phyloP scores from a whole-genome alignment of 768 basidiomycete species.

The Tricholoma matsutake region DNA sequence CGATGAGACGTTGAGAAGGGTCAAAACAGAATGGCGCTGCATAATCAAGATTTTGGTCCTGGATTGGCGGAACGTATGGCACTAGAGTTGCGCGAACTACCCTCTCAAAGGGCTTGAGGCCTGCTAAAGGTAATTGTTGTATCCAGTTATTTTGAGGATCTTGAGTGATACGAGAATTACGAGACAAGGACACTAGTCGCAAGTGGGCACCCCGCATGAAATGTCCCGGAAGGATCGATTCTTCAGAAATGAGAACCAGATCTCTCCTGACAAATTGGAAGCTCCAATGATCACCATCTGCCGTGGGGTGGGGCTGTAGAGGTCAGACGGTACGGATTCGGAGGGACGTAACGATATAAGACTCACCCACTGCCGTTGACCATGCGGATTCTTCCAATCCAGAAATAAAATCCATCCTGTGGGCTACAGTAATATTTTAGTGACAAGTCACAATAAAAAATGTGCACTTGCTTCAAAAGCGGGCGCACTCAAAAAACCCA shows the following conservation, averaged over 20 bases:
- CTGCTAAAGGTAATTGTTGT: neutral
- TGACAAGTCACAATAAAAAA: neutral
- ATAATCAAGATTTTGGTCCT: neutral
- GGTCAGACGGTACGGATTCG: neutral
- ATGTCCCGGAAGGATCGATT: neutral
- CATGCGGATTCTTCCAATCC: neutral
- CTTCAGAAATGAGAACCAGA: neutral
- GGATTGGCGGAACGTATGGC: slow-evolving; percentile 2
- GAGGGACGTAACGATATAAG: neutral
- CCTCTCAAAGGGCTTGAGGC: neutral
- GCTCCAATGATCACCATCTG: neutral
- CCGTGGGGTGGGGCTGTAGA: neutral
- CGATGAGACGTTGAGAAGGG: slow-evolving; percentile 7
- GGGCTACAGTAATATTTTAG: neutral
- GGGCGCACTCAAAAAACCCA: neutral
- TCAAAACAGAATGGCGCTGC: neutral
- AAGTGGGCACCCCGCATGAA: neutral
- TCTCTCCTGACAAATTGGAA: slow-evolving; percentile 1
- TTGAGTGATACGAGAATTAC: neutral
- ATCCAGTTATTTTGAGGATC: slow-evolving; percentile 1
- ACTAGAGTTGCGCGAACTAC: neutral
- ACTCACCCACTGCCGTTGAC: neutral
- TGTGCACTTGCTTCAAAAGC: neutral
- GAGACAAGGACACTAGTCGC: neutral
- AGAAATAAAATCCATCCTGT: neutral